Evolutionary conservation across 768 basidiomycete species (phyloP).

Genomic region (Phaeotremella fagi): DNA sequence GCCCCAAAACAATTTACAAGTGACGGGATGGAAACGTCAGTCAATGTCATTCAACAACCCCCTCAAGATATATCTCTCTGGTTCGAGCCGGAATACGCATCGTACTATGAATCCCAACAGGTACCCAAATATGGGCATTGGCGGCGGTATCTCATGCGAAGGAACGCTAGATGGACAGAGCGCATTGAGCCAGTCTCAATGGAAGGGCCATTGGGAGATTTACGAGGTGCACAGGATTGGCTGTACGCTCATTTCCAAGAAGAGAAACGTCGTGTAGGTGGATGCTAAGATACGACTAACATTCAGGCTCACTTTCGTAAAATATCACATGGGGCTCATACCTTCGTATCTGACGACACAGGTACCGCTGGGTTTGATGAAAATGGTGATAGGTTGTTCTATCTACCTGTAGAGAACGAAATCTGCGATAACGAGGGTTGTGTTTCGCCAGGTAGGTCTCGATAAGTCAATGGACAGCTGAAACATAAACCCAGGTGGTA

Average conservation of each 20-base stretch:
- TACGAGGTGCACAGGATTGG: constrained; percentile 15
- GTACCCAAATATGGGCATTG: constrained; percentile 1
- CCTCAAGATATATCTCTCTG: neutral
- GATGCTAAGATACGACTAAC: neutral
- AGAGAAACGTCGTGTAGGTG: constrained; percentile 12
- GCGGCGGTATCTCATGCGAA: constrained; percentile 7
- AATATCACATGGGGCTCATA: neutral
- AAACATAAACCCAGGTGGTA: neutral
- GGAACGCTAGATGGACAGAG: constrained; percentile 13
- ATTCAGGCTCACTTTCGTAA: neutral
- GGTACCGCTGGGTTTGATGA: neutral
- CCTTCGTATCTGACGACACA: neutral
- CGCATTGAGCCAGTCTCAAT: constrained; percentile 13
- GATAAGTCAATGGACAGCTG: neutral
- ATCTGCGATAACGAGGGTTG: neutral
- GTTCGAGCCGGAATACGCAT: constrained; percentile 6
- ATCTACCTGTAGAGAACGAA: neutral
- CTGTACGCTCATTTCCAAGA: constrained; percentile 27
- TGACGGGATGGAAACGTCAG: constrained; percentile 4
- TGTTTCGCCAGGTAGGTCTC: neutral
- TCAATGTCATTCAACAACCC: neutral
- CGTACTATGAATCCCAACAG: constrained; percentile 5
- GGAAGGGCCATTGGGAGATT: neutral
- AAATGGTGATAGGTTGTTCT: neutral
- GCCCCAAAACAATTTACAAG: constrained; percentile 7